Base-by-base conservation (phyloP, 805 yeast species). In the Teunomyces kruisii region DNA sequence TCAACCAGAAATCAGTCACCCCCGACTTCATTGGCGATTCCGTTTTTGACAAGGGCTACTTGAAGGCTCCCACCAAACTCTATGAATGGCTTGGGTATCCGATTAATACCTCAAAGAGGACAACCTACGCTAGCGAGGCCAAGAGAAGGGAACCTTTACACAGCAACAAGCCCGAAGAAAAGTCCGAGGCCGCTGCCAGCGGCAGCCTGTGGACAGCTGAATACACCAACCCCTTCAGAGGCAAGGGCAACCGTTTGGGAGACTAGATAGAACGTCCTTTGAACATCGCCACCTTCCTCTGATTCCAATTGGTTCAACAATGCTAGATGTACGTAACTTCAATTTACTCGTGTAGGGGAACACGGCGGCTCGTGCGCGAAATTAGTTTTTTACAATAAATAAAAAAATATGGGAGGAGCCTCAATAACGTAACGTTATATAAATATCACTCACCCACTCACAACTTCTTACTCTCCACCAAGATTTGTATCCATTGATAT, bases 41-140 rank as follows among this genome's bases (percentile, higher is more conserved):
- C 22, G 67, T 77, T 31, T 74, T 76, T 17, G 80, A 74, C 47
- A 65, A 69, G 35, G 86, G 86, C 1, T 73, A 78, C 49, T 66
- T 80, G 44, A 72, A 72, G 43, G 85, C 86, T 0, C 88, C 88
- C 2, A 32, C 43, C n/a, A 62, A 68, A 61, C 48, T 72, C 14
- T 72, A 69, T 53, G 53, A 49, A 2, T 27, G 61, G 10, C 56
- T 71, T 39, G 52, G 55, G 29, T 67, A 61, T 47, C 73, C 73
- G 51, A 32, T 24, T 10, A 32, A 45, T 27, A 47, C 24, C 24
- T 45, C 51, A 9, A 39, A 24, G 19, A 17, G 48, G 9, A 28
- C 38, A 2, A 47, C 50, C 9, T 35, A 19, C 27, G 50, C 50
- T 13, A 31, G 30, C 8, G 31, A 29, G 27, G 6, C 42, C 19